phyloP scores from a whole-genome alignment of 2,329 filamentous ascomycete species.

The Penicillium sp. region DNA sequence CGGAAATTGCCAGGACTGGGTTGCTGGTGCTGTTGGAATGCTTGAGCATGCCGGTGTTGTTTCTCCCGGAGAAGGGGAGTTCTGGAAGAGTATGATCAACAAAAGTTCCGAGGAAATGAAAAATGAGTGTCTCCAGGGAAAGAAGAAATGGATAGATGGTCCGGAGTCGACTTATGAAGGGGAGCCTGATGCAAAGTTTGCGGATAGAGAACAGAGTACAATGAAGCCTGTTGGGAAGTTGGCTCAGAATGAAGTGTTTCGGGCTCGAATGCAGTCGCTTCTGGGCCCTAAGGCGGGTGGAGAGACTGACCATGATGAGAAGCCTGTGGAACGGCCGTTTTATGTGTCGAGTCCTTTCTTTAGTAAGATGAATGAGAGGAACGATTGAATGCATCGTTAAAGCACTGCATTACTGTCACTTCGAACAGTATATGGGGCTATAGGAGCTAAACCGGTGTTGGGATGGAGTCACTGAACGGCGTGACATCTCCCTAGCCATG shows the following conservation, averaged over 20 bases:
- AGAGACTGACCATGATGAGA: neutral
- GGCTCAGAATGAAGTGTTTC: neutral
- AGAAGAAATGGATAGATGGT: neutral
- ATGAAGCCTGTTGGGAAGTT: neutral
- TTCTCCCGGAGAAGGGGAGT: neutral
- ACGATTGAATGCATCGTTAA: neutral
- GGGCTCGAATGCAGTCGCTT: neutral
- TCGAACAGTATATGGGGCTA: neutral
- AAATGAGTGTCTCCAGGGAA: neutral
- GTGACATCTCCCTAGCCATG: neutral
- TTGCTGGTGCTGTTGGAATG: neutral
- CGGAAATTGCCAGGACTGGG: neutral
- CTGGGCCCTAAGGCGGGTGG: neutral
- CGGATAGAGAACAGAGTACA: neutral
- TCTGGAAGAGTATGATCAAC: conserved; percentile 1
- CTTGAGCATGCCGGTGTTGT: neutral
- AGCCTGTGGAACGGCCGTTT: neutral
- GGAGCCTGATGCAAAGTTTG: neutral
- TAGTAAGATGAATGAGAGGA: neutral
- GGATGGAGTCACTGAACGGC: neutral
- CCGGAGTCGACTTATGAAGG: neutral
- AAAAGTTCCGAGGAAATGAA: neutral
- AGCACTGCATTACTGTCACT: neutral
- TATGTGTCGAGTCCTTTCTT: conserved; percentile 3
- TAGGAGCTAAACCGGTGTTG: neutral